Conservation (phyloP, 768 basidiomycete species). For the Rhizopogon roseolus region DNA sequence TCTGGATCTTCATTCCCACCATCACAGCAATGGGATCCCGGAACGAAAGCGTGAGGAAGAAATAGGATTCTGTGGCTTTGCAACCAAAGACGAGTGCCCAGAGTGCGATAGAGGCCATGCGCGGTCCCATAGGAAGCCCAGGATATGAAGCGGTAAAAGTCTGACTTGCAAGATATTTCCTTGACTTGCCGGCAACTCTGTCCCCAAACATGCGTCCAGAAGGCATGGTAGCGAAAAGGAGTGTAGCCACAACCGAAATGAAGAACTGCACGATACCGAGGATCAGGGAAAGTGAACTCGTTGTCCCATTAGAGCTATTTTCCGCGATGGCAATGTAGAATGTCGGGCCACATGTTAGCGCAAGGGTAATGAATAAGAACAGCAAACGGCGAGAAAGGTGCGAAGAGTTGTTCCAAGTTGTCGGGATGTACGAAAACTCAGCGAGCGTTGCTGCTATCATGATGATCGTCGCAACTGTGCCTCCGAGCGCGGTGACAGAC, state of each 20-base stretch:
- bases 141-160: conserved; percentile 98
- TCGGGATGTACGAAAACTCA: conserved; percentile 97
- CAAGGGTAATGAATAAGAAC: conserved; percentile 88
- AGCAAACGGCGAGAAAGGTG: conserved; percentile 89
- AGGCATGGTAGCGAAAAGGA: conserved; percentile 88
- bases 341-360: conserved; percentile 87
- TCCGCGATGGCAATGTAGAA: conserved; percentile 91
- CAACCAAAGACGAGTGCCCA: conserved; percentile 95
- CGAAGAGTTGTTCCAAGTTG: conserved; percentile 98
- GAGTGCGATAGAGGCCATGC: conserved; percentile 74
- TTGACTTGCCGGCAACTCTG: conserved; percentile 88
- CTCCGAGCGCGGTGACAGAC: conserved; percentile 93
- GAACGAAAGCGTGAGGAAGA: conserved; percentile 95
- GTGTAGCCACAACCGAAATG: conserved; percentile 81
- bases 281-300: conserved; percentile 78
- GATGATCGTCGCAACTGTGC: conserved; percentile 92
- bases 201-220: conserved; percentile 99
- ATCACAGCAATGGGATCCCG: conserved; percentile 90
- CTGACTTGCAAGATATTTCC: conserved; percentile 97
- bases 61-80: conserved; percentile 97
- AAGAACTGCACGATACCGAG: conserved; percentile 96
- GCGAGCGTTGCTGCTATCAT: conserved; percentile 93
- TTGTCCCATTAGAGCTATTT: conserved; percentile 45
- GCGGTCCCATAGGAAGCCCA: conserved; percentile 50
- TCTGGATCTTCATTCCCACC: conserved; percentile 95